These are phyloP conservation scores for Scalesia atractyloides DNA, from an alignment of 129 eudicot genomes.

Conservation along the genomic window DNA sequence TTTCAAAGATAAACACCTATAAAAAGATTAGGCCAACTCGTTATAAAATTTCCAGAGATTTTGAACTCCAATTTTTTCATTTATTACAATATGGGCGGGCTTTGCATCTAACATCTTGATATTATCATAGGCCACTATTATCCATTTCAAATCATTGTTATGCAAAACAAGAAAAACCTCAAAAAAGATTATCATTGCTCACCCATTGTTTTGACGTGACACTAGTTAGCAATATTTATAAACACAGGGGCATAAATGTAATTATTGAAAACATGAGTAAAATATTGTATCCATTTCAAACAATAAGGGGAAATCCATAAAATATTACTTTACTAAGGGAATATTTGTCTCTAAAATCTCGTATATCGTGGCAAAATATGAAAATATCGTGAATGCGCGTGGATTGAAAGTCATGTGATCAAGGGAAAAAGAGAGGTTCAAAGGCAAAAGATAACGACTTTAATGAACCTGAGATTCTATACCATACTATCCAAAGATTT, in stretches of 20 bases:
- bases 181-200: neutral
- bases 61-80: no score
- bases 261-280: neutral
- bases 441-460: slow-evolving; percentile 31
- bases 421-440: slow-evolving; percentile 30
- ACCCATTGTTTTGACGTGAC: neutral
- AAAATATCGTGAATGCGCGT: slow-evolving; percentile 42
- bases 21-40: no score
- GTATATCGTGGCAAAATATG: neutral
- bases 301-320: neutral
- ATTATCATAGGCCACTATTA: neutral
- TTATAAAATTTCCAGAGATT: no score
- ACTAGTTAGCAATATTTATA: neutral
- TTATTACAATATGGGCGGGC: no score
- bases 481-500: slow-evolving; percentile 18
- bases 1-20: no score
- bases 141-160: neutral
- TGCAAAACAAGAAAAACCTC: neutral
- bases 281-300: neutral
- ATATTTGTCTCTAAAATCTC: slow-evolving; percentile 21
- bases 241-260: slow-evolving; percentile 16
- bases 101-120: neutral
- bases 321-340: slow-evolving; percentile 11
- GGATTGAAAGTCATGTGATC: slow-evolving; percentile 32
- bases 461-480: slow-evolving; percentile 30